A percentile compares a stretch with the other conserved stretches of the same genome.
These are phyloP conservation scores for Mycena haematopus DNA, from an alignment of 768 basidiomycete species.

Conservation along the genomic window DNA sequence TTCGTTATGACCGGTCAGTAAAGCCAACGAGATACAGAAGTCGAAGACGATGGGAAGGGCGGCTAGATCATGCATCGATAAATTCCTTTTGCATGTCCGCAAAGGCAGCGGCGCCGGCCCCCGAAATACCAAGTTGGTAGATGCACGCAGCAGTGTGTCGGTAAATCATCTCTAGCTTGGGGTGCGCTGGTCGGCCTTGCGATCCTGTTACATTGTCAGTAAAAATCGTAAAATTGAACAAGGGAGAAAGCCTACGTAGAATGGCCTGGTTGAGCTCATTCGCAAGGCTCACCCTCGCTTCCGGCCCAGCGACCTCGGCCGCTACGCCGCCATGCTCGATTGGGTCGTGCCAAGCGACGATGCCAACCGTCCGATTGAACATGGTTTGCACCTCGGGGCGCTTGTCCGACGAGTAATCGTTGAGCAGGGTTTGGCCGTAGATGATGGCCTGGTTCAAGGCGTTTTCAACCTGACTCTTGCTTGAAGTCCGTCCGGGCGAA, in stretches of 20 bases:
- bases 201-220: slow-evolving; percentile 57
- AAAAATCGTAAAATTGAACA: neutral
- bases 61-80: slow-evolving; percentile 49
- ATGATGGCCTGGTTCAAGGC: slow-evolving; percentile 69
- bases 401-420: slow-evolving; percentile 68
- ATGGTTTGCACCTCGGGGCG: slow-evolving; percentile 69
- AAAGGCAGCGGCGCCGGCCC: slow-evolving; percentile 80
- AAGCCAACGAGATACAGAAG: slow-evolving; percentile 16
- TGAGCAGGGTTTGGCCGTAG: slow-evolving; percentile 77
- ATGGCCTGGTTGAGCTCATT: slow-evolving; percentile 85
- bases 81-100: slow-evolving; percentile 82
- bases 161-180: slow-evolving; percentile 78
- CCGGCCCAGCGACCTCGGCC: slow-evolving; percentile 71
- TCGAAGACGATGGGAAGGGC: neutral
- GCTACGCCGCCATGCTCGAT: slow-evolving; percentile 68
- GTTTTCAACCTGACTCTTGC: slow-evolving; percentile 52
- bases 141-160: slow-evolving; percentile 75
- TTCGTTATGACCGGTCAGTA: slow-evolving; percentile 16
- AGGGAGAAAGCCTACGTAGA: slow-evolving; percentile 59
- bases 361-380: slow-evolving; percentile 77
- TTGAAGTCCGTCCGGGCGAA: slow-evolving; percentile 34
- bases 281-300: slow-evolving; percentile 68
- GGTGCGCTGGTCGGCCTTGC: slow-evolving; percentile 73
- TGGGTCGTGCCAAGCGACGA: slow-evolving; percentile 83
- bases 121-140: slow-evolving; percentile 72